Conservation (phyloP, 108 stramenopile species). For the Nitzschia palea region DNA sequence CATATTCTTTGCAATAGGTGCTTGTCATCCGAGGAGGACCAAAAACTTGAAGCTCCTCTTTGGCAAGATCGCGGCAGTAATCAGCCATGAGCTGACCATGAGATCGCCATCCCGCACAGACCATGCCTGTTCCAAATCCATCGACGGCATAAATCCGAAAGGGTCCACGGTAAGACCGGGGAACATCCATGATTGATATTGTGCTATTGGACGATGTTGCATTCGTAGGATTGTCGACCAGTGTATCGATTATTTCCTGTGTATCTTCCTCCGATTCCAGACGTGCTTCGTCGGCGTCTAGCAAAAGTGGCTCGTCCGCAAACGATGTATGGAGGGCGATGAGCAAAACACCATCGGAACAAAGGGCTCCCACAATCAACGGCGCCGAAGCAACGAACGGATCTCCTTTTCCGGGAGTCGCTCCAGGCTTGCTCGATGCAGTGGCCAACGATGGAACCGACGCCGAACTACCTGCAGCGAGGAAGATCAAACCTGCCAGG, state of each 20-base stretch:
- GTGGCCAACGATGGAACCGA: too few relatives aligned
- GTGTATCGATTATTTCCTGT: neutral
- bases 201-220: constrained; percentile 3
- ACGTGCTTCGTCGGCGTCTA: neutral
- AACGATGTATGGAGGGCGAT: constrained; percentile 51
- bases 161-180: constrained; percentile 54
- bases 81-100: constrained; percentile 56
- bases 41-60: constrained; percentile 45
- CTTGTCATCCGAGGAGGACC: constrained; percentile 15
- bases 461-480: too few relatives aligned
- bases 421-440: too few relatives aligned
- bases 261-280: neutral
- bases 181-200: constrained; percentile 43
- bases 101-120: constrained; percentile 76
- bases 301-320: constrained; percentile 27
- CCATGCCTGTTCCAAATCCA: constrained; percentile 45
- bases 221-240: neutral
- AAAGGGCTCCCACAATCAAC: constrained; percentile 62
- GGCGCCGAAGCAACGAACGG: constrained; percentile 62
- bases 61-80: constrained; percentile 45
- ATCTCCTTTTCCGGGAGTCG: too few relatives aligned
- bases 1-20: constrained; percentile 36
- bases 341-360: constrained; percentile 60
- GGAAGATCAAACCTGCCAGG: too few relatives aligned
- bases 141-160: constrained; percentile 62